Conservation (phyloP, 2,329 filamentous ascomycete genomes). For the Aspergillus sp. region DNA sequence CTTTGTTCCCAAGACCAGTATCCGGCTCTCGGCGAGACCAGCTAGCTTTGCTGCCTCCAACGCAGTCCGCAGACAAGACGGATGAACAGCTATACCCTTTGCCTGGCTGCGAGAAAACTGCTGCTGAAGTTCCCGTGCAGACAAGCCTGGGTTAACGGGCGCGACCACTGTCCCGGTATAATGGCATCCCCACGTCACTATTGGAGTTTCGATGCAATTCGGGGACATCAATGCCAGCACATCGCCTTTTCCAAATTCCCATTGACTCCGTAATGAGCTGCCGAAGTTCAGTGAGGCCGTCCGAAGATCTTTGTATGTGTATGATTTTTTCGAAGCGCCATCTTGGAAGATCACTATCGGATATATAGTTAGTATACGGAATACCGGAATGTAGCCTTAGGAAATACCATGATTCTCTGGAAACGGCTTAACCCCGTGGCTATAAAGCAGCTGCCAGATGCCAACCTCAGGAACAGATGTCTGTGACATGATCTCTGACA, state of each 20-base stretch:
- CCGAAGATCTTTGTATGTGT: constrained; percentile 1
- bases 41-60: constrained; percentile 6
- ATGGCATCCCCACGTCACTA: constrained; percentile 18
- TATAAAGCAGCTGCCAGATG: constrained; percentile 6
- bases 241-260: constrained; percentile 19
- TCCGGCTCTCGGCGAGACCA: constrained; percentile 2
- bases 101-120: constrained; percentile 15
- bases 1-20: constrained; percentile 4
- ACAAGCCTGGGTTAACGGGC: constrained; percentile 17
- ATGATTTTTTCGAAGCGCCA: neutral
- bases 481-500: too few relatives aligned
- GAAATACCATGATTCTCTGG: constrained; percentile 3
- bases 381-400: fast-evolving
- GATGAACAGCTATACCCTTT: constrained; percentile 15
- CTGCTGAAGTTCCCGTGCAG: constrained; percentile 13
- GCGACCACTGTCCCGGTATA: constrained; percentile 20
- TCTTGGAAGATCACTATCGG: constrained; percentile 1
- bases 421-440: neutral
- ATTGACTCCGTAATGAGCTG: constrained; percentile 5
- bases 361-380: neutral
- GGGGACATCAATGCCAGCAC: constrained; percentile 17
- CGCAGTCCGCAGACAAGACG: neutral
- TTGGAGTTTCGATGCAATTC: constrained; percentile 16
- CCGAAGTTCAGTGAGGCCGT: constrained; percentile 8
- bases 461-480: neutral